Evolutionary conservation across 805 yeast genomes (phyloP), one percentile per base, ranked within the genome.

Genomic region (Pichia cephalocereana): DNA sequence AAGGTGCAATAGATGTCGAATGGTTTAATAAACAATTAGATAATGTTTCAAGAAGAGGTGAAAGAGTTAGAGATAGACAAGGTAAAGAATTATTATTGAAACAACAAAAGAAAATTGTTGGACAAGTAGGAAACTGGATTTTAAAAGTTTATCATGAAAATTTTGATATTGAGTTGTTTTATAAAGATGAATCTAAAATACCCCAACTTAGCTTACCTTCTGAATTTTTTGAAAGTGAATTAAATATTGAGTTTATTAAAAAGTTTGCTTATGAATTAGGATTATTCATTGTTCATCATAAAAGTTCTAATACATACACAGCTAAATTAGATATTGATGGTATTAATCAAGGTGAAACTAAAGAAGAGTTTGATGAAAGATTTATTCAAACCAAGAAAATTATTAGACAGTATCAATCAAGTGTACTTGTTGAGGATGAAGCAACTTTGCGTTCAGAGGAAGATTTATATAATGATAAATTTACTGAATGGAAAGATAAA

Each of bases 1-100:
- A 76, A 54, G 80, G 81, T 46, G 86, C 84, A 52, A 77, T 87
- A 47, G 96, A 90, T 64, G 80, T 86, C 34, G 93, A 85, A 52
- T 90, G 96, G 96, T 87, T 88, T 66, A 88, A 88, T 66, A 76
- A 83, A 58, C 86, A 86, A 59, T 74, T 91, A 52, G 95, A 86
- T 55, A 83, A 83, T 58, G 80, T 86, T 48, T 83, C 91, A 7
- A 68, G 82, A 42, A 72, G 79, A 45, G 93, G 91, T 58, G 86
- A 80, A 56, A 78, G 71, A 65, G 82, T 75, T 63, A 77, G 88
- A 65, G 76, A 74, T 49, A 76, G 79, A 57, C 70, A 72, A 43
- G 90, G 91, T 4, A 83, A 80, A 55, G 67, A 83, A 43, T 68
- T 84, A 18, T 63, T 86, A 40, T 61, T 83, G 46, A 83, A 81